Base-by-base conservation (phyloP, 371 early-diverging fungal species). In the Chytridiales sp. region DNA sequence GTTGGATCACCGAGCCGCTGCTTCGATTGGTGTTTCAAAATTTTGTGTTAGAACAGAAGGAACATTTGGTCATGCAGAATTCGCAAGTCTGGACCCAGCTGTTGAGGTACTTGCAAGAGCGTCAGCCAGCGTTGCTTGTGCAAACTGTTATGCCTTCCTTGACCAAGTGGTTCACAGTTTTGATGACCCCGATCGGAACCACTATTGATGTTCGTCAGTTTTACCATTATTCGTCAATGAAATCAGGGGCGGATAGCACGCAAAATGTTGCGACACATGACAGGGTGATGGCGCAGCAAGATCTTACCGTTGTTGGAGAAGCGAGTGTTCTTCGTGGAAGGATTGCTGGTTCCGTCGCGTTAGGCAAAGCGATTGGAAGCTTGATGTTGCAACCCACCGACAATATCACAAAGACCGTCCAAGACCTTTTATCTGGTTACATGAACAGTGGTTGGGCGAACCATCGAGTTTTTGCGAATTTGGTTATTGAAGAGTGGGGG, bases 231-330 rank as follows among this genome's bases (percentile, higher is more conserved):
- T 4, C 53, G 5, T 9, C 66, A 4, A 22, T 26, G 13, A 22
- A 35, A 40, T 40, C n/a, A 13, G 41, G 24, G 34, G 63, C 27
- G 4, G 32, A 24, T 50, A 43, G 22, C 22, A 42, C 38, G 34
- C 54, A n/a, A 30, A 70, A 73, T 50, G 71, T 77, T 3, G 59
- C 77, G 5, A 60, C 69, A 11, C 80, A 94, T 41, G 98, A 97
- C 65, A 76, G 85, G 21, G 93, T 92, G 15, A 94, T 97, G 93
- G 77, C 92, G 30, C 79, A 82, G 50, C 95, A 95, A 65, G 98
- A 97, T 60, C 72, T 95, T 47, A 87, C 91, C 0, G 73, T 97
- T 40, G 83, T 96, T 6, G 72, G 85, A 0, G 74, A 75, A 17
- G 88, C 87, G 9, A 83, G 85, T 35, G 84, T 97, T 30, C 72